Evolutionary conservation across 305 asterid species (phyloP), one percentile per base, ranked within the genome.

Genomic region (Coffea humblotiana): DNA sequence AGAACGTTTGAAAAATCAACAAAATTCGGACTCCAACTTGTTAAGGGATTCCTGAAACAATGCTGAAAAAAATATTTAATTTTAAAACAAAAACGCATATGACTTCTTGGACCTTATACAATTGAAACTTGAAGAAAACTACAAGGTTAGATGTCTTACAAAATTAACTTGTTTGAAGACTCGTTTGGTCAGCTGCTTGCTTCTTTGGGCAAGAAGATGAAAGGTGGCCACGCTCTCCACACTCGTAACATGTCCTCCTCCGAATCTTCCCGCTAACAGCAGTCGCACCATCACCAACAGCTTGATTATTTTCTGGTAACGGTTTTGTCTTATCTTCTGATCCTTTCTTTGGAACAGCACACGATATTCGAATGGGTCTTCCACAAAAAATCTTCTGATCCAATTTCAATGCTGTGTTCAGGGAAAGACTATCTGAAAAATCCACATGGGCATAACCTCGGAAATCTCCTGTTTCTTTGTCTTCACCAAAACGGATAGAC

Each of bases 211-310:
- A 96, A 74, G 93, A 78, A 3, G 98, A 92, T 21, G 97, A 92
- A 74, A 94, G 91, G 78, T 96, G 99, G n/a, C 97, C 99, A 5
- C 86, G 88, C 79, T 92, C 97, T 71, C 97, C 98, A 79, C 99
- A 94, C 79, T 90, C 97, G 2, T 96, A 94, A 79, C 99, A 96
- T 25, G 96, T 91, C 63, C 99, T 88, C 80, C 98, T 88, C 87
- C 90, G 88, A 76, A 94, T 91, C 89, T 94, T 96, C 51, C 97
- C 89, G 71, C 93, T 92, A 43, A 88, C 79, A 48, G 82, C 81
- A 48, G 68, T 71, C 48, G 70, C 77, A 78, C 18, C 89, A 75
- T 23, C 84, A 78, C 49, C 71, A 21, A n/a, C 76, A 60, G 48
- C 89, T 74, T 85, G 84, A 71, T 78, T 29, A 64, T 82, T 71